Evolutionary conservation across 163 green algal genomes (phyloP).

Genomic region (Volvox carteri): DNA sequence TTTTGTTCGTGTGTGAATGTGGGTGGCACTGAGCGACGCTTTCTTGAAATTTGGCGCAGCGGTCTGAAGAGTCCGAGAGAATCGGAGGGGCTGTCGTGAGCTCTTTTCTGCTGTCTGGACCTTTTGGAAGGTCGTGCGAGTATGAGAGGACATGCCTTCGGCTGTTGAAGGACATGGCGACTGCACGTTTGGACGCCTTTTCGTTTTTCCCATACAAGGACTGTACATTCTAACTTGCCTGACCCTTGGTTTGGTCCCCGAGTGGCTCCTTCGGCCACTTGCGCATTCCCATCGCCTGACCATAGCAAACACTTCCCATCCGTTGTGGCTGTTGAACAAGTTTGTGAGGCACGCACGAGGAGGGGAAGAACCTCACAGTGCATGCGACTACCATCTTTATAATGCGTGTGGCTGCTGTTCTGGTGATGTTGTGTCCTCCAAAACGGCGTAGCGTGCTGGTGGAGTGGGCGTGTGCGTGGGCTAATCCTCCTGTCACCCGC

Average conservation of each 20-base stretch:
- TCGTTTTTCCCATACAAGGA: not conserved
- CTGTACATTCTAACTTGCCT: not conserved
- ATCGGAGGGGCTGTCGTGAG: slow-evolving; percentile 14
- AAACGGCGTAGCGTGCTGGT: not conserved
- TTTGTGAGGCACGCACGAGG: not conserved
- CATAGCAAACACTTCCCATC: not conserved
- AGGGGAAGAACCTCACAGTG: not conserved
- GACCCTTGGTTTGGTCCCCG: not conserved
- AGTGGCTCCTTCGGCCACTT: not conserved
- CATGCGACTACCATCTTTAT: not conserved
- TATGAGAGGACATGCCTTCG: not conserved
- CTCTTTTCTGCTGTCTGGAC: not conserved
- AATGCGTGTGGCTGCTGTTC: not conserved
- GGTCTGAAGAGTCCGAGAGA: slow-evolving; percentile 1
- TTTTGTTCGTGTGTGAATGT: not conserved
- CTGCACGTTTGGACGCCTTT: too few relatives aligned
- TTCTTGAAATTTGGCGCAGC: not conserved
- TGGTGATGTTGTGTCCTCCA: not conserved
- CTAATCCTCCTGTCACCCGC: too few relatives aligned
- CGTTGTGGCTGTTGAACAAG: slow-evolving; percentile 25
- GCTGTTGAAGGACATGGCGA: not conserved
- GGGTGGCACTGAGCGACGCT: not conserved
- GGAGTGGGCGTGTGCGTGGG: not conserved
- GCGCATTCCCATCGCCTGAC: not conserved
- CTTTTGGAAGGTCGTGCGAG: not conserved